Evolutionary conservation across 805 yeast species (phyloP).

Genomic region (Hanseniaspora guilliermondii): DNA sequence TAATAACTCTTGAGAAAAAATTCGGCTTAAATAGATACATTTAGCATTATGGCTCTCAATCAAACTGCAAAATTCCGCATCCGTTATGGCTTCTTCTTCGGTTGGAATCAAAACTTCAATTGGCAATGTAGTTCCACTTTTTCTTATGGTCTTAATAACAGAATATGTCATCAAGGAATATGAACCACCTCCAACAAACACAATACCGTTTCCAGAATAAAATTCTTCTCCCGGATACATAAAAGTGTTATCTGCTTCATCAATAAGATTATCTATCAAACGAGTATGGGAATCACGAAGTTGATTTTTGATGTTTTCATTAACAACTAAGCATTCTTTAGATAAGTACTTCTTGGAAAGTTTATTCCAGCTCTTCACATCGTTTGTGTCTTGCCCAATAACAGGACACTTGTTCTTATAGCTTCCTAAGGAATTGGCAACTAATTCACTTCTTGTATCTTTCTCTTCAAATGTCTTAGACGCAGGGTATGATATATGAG

Average conservation of each 20-base stretch:
- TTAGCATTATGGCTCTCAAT: slow-evolving; percentile 39
- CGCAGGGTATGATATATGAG: neutral
- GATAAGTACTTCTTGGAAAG: neutral
- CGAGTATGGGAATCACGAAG: neutral
- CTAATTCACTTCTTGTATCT: neutral
- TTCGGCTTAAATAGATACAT: slow-evolving; percentile 44
- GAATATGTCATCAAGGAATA: slow-evolving; percentile 52
- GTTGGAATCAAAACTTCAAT: slow-evolving; percentile 73
- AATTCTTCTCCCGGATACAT: slow-evolving; percentile 2
- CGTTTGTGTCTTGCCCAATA: slow-evolving; percentile 3
- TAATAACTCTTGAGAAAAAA: slow-evolving; percentile 37
- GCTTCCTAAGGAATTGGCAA: neutral
- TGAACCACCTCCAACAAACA: slow-evolving; percentile 64
- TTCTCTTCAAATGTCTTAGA: slow-evolving; percentile 3
- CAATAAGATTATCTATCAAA: neutral
- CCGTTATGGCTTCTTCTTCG: slow-evolving; percentile 43
- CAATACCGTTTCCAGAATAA: slow-evolving; percentile 43
- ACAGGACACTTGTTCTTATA: slow-evolving; percentile 6
- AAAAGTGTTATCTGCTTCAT: neutral
- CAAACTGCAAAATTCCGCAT: slow-evolving; percentile 53
- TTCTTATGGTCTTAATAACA: slow-evolving; percentile 43
- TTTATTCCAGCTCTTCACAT: slow-evolving; percentile 1
- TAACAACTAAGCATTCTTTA: neutral
- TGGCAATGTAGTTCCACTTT: slow-evolving; percentile 56
- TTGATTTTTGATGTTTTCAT: neutral